Percentiles rank a stretch among this genome's conserved stretches.
These are phyloP conservation scores for Pseudocercospora pini-densiflorae DNA, from an alignment of 2,329 filamentous ascomycete genomes.

Conservation along the genomic window DNA sequence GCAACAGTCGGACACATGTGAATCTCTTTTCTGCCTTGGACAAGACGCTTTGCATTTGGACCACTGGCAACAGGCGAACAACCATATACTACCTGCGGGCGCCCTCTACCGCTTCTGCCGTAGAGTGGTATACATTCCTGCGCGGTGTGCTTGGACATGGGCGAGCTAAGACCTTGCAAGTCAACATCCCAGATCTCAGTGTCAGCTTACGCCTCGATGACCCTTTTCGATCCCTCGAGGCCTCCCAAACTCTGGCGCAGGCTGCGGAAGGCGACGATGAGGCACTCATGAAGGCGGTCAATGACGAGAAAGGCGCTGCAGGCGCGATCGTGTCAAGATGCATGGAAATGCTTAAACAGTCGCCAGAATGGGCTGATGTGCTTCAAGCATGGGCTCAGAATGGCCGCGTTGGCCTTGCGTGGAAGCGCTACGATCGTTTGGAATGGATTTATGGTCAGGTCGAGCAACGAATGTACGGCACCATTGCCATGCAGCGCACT, in stretches of 20 bases:
- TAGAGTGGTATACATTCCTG: conserved; percentile 72
- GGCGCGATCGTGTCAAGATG: conserved; percentile 61
- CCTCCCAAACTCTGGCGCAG: conserved; percentile 46
- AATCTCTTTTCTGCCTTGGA: conserved; percentile 70
- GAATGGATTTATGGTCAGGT: conserved; percentile 71
- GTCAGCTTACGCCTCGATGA: conserved; percentile 63
- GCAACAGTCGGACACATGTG: conserved; percentile 58
- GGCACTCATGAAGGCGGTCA: conserved; percentile 49
- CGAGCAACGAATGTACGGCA: conserved; percentile 71
- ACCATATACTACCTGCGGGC: conserved; percentile 67
- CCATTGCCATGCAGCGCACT: conserved; percentile 68
- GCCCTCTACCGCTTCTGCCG: conserved; percentile 63
- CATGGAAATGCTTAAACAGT: conserved; percentile 61
- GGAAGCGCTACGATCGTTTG: conserved; percentile 70
- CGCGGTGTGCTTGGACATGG: conserved; percentile 63
- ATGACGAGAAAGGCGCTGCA: conserved; percentile 61
- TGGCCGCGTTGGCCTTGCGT: conserved; percentile 67
- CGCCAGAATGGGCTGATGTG: conserved; percentile 64
- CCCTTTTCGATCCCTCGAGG: conserved; percentile 61
- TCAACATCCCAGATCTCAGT: conserved; percentile 67
- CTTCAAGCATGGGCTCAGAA: conserved; percentile 62
- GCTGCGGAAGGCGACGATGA: conserved; percentile 53
- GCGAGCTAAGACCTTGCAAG: conserved; percentile 60
- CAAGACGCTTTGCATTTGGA: conserved; percentile 69
- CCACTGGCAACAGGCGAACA: conserved; percentile 58